A percentile compares a stretch with the other conserved stretches of the same genome.
phyloP scores from a whole-genome alignment of 2,329 filamentous ascomycete genomes.

The Ceratocystis albifundus region DNA sequence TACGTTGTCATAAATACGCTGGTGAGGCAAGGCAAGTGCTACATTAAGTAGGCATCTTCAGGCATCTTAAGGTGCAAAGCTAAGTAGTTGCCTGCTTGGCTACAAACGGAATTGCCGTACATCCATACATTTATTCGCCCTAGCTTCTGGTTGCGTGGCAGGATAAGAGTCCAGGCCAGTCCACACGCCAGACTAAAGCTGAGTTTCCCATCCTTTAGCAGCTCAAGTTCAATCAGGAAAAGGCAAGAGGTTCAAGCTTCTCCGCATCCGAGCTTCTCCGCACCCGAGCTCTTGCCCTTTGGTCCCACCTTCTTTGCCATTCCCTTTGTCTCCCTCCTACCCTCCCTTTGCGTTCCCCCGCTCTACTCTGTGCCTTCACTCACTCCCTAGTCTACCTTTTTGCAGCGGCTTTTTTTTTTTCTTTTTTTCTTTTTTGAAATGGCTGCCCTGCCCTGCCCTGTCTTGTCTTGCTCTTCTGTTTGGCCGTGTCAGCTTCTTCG shows the following conservation, averaged over 20 bases:
- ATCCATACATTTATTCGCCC: too few relatives aligned
- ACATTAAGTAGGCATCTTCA: background rate
- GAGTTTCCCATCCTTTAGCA: background rate
- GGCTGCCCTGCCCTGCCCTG: too few relatives aligned
- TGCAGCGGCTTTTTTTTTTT: too few relatives aligned
- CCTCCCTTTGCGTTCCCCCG: background rate
- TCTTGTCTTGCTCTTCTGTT: background rate
- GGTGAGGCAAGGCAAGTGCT: background rate
- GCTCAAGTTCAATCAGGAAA: background rate
- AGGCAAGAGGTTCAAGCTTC: background rate
- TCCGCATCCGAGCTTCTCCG: slow-evolving; percentile 12
- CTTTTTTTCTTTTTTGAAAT: too few relatives aligned
- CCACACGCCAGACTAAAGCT: background rate
- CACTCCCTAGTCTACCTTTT: too few relatives aligned
- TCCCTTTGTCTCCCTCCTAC: background rate
- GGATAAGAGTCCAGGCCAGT: background rate
- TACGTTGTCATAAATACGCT: background rate
- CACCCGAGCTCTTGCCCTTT: background rate
- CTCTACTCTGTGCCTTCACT: background rate
- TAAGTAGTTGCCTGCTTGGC: too few relatives aligned
- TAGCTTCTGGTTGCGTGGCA: background rate
- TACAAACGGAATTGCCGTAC: too few relatives aligned
- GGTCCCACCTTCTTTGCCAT: background rate
- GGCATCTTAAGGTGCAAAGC: background rate
- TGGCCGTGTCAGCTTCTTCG: background rate